Conservation (phyloP, 306 rosid species). For the Mimosa pudica region DNA sequence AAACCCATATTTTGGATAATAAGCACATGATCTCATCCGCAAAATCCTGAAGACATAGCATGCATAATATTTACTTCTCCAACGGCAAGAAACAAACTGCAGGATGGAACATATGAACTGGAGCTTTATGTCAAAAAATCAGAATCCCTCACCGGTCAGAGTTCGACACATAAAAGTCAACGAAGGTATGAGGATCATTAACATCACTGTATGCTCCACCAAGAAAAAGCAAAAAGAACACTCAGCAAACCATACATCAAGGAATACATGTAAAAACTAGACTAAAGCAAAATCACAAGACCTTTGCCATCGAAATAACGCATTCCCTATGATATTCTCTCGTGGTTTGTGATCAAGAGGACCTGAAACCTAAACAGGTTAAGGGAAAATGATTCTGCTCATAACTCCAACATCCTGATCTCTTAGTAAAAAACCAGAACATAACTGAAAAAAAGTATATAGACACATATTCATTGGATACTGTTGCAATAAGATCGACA, state of each 20-base stretch:
- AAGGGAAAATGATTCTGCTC: constrained; percentile 39
- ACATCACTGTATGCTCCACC: constrained; percentile 61
- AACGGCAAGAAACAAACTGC: constrained; percentile 20
- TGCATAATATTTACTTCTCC: constrained; percentile 25
- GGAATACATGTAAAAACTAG: neutral
- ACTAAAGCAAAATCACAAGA: constrained; percentile 30
- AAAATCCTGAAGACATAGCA: constrained; percentile 64
- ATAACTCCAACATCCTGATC: neutral
- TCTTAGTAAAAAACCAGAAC: neutral
- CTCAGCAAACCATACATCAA: neutral
- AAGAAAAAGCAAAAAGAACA: neutral
- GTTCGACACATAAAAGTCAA: constrained; percentile 82
- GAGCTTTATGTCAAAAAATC: constrained; percentile 29
- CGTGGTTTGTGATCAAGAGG: constrained; percentile 77
- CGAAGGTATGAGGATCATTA: constrained; percentile 84
- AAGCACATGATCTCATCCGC: constrained; percentile 75
- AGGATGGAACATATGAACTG: neutral
- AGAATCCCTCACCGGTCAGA: constrained; percentile 74
- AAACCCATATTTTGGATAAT: constrained; percentile 80
- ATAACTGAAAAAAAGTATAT: neutral
- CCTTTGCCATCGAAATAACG: constrained; percentile 98
- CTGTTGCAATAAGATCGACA: constrained; percentile 92
- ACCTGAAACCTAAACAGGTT: constrained; percentile 74
- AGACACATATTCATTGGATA: constrained; percentile 40
- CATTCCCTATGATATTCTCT: constrained; percentile 66